Percentiles rank a stretch among this genome's conserved stretches.
These are phyloP conservation scores for Ogataea ganodermae DNA, from an alignment of 805 yeast genomes.

Conservation along the genomic window DNA sequence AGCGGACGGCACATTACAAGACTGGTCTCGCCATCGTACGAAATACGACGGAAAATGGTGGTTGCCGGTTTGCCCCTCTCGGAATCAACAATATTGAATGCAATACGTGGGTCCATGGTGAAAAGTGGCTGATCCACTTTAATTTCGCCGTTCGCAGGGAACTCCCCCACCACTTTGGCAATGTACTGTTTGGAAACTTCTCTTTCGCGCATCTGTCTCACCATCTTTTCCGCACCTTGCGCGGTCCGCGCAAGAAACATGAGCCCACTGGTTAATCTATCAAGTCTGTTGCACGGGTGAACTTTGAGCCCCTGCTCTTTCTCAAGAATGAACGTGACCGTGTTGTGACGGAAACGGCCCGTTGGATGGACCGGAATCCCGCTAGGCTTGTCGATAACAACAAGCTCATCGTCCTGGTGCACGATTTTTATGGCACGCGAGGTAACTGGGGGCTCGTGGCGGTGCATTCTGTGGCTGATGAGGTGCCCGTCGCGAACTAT, in stretches of 20 bases:
- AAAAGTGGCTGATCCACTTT: conserved; percentile 65
- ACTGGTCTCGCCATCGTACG: conserved; percentile 66
- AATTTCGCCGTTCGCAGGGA: conserved; percentile 56
- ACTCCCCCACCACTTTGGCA: conserved; percentile 85
- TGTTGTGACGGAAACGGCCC: conserved; percentile 74
- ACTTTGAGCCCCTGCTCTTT: conserved; percentile 65
- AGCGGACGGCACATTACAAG: conserved; percentile 82
- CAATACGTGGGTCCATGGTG: conserved; percentile 74
- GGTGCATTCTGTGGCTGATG: conserved; percentile 74
- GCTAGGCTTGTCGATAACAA: conserved; percentile 90
- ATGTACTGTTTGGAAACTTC: conserved; percentile 79
- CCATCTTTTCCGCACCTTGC: conserved; percentile 74
- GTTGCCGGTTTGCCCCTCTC: conserved; percentile 67
- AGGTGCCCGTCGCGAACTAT: conserved; percentile 79
- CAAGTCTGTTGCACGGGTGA: conserved; percentile 87
- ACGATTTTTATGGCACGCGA: conserved; percentile 63
- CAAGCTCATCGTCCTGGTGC: conserved; percentile 68
- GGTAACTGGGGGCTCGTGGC: conserved; percentile 88
- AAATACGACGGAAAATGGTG: conserved; percentile 66
- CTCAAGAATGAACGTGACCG: conserved; percentile 76
- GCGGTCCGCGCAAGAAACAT: conserved; percentile 89
- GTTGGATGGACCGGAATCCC: conserved; percentile 97
- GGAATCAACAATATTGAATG: conserved; percentile 59
- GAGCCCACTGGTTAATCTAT: conserved; percentile 87
- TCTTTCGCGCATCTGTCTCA: conserved; percentile 69